Base-by-base conservation (phyloP, 2,329 filamentous ascomycete species). In the Colletotrichum sp. region DNA sequence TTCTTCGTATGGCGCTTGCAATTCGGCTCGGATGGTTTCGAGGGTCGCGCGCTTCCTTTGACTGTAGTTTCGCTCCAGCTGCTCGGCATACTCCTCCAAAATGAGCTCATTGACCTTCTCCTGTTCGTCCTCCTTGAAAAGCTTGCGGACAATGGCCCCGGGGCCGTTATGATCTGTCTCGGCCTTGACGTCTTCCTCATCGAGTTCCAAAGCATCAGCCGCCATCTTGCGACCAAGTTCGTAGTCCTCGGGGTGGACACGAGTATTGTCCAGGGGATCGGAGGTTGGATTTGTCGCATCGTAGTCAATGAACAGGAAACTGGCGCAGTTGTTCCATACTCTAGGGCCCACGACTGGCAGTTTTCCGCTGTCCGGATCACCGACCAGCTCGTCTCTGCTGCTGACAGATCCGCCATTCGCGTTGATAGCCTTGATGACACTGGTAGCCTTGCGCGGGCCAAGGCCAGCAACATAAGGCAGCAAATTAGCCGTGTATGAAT, bases 171-270 rank as follows among this genome's bases (percentile, higher is more conserved):
- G 95, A 79, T 98, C 95, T 7, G 94, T 94, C 86, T 99, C 96
- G 2, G 95, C 95, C 85, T 98, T 98, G 83, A 99, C 95, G 81
- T 99, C 97, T 87, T 99, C 97, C 86, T 99, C 97, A 80, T 99
- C 97, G 79, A 99, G 90, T 83, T 98, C 96, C 64, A 99, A 89
- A 19, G 97, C 97, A 88, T 99, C 97, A 5, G 97, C 97, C 25
- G 97, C 97, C 94, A 99, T 99, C 87, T 99, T 99, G 80, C 96
- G 95, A 65, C 96, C 97, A 77, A 99, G 93, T 80, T 99, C 97
- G 85, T 99, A 99, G 83, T 99, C 97, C 87, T 99, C 97, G 2
- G 97, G 97, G 82, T 99, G 97, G 22, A 99, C 96, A 87, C 97
- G 95, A 63, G 97, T 99, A 83, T 97, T 98, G 85, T 99, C 97